These are phyloP conservation scores for Malassezia restricta DNA, from an alignment of 1,284 basidiomycete genomes.

Conservation along the genomic window DNA sequence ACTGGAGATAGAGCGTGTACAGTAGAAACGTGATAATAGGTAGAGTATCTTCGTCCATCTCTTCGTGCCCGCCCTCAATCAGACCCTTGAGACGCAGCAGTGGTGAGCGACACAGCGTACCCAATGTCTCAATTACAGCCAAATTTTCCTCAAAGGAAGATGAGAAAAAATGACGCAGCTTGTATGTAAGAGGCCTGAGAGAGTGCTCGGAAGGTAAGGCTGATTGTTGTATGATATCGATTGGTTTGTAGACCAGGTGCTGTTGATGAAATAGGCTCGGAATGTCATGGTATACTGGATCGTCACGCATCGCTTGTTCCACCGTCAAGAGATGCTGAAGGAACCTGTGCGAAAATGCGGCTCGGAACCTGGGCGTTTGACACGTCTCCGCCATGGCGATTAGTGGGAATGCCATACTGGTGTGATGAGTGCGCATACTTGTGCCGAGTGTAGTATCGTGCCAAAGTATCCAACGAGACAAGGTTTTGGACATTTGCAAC, in stretches of 20 bases:
- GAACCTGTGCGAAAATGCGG: not conserved
- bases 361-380: not conserved
- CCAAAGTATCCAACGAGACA: not conserved
- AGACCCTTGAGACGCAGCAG: not conserved
- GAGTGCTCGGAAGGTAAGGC: not conserved
- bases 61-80: not conserved
- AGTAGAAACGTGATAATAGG: not conserved
- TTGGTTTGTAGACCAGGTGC: not conserved
- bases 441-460: not conserved
- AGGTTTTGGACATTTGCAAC: not conserved
- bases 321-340: not conserved
- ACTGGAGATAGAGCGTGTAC: not conserved
- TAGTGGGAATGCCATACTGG: not conserved
- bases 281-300: not conserved
- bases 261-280: not conserved
- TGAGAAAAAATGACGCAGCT: not conserved
- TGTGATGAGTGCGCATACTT: not conserved
- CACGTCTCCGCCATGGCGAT: not conserved
- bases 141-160: not conserved
- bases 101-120: conserved; percentile 2
- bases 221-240: not conserved
- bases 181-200: not conserved
- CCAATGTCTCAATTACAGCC: not conserved
- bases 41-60: not conserved
- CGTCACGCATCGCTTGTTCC: conserved; percentile 1